phyloP scores from a whole-genome alignment of 2,329 filamentous ascomycete species.

The Penicillium palitans region DNA sequence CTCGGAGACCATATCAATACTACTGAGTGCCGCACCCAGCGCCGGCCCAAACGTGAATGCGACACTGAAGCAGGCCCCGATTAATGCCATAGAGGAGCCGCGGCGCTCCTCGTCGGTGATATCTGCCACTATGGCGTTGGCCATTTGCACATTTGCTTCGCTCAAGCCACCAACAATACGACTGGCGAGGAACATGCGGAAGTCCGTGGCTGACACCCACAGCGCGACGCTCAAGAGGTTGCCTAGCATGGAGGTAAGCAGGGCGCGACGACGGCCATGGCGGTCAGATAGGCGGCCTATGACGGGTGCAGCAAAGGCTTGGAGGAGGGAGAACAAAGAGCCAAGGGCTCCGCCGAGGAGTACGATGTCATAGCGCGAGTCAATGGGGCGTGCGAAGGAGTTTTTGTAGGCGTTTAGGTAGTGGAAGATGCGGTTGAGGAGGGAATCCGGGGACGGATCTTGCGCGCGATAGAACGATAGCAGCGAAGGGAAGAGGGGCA shows the following conservation, averaged over 20 bases:
- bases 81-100: constrained; percentile 91
- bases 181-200: constrained; percentile 92
- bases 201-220: constrained; percentile 92
- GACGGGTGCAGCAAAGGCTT: constrained; percentile 86
- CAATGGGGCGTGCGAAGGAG: constrained; percentile 86
- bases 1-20: constrained; percentile 71
- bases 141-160: constrained; percentile 95
- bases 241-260: constrained; percentile 87
- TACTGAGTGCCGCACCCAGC: constrained; percentile 81
- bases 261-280: constrained; percentile 80
- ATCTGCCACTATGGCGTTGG: constrained; percentile 93
- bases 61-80: constrained; percentile 94
- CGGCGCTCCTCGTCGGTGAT: constrained; percentile 83
- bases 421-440: constrained; percentile 75
- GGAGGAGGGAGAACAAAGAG: constrained; percentile 88
- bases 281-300: constrained; percentile 87
- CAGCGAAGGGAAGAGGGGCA: constrained; percentile 91
- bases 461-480: constrained; percentile 93
- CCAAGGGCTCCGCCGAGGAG: constrained; percentile 90
- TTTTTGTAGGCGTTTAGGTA: constrained; percentile 95
- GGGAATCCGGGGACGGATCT: constrained; percentile 63
- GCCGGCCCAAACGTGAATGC: constrained; percentile 96
- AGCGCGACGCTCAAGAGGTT: constrained; percentile 92
- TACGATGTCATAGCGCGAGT: constrained; percentile 95
- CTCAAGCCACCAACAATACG: constrained; percentile 88